Evolutionary conservation across 2,329 filamentous ascomycete genomes (phyloP).

Genomic region (Hypoxylon sp.): DNA sequence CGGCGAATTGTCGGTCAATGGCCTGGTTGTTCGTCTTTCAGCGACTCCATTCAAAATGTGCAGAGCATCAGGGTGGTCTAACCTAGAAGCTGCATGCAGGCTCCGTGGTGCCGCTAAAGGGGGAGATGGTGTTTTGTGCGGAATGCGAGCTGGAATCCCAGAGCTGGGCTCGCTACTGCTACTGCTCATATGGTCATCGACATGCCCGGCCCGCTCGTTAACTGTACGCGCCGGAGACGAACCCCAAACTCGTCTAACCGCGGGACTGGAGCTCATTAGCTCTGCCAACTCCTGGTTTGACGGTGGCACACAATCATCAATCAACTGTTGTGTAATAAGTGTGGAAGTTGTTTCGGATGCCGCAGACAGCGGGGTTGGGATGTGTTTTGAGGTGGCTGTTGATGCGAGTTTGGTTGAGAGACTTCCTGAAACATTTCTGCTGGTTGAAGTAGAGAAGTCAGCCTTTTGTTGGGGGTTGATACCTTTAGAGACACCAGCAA

Average conservation of each 20-base stretch:
- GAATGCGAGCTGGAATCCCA: constrained; percentile 26
- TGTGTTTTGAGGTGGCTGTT: neutral
- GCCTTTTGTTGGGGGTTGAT: constrained; percentile 2
- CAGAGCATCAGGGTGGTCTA: constrained; percentile 20
- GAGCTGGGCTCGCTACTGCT: constrained; percentile 32
- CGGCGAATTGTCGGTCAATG: constrained; percentile 5
- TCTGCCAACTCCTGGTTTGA: constrained; percentile 47
- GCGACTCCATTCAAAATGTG: constrained; percentile 20
- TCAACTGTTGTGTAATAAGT: constrained; percentile 44
- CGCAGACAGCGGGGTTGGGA: constrained; percentile 29
- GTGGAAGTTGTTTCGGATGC: constrained; percentile 45
- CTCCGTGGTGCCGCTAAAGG: neutral
- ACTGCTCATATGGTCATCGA: neutral
- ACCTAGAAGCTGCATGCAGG: neutral
- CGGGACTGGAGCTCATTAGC: constrained; percentile 46
- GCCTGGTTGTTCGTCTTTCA: constrained; percentile 26
- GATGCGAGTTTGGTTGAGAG: constrained; percentile 11
- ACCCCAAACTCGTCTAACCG: constrained; percentile 3
- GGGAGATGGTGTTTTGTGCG: neutral
- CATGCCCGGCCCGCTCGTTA: neutral
- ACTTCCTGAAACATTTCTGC: constrained; percentile 3
- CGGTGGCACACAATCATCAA: constrained; percentile 39
- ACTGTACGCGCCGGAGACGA: constrained; percentile 1
- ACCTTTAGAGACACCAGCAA: constrained; percentile 17
- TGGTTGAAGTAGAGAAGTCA: constrained; percentile 12